These are phyloP conservation scores for Apium graveolens DNA, from an alignment of 129 eudicot genomes.

Conservation along the genomic window DNA sequence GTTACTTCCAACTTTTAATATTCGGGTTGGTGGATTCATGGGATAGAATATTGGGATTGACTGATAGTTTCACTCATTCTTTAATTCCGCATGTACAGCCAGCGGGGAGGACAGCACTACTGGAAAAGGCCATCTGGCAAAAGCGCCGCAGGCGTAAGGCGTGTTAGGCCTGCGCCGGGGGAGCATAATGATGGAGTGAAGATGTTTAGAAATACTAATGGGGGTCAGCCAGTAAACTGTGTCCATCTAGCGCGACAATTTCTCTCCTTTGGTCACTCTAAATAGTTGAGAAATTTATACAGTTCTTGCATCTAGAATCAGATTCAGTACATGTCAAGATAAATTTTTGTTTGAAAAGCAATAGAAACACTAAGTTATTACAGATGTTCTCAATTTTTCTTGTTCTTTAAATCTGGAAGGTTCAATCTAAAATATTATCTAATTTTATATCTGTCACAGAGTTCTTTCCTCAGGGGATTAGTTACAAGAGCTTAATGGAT, in stretches of 20 bases:
- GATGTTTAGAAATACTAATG: not conserved
- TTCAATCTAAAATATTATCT: not conserved
- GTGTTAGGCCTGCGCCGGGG: no score
- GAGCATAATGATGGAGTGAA: no score
- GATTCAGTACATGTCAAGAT: not conserved
- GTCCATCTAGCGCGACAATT: not conserved
- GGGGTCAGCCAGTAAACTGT: not conserved
- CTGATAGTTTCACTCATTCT: not conserved
- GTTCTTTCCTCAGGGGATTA: slow-evolving; percentile 3
- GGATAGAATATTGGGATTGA: not conserved
- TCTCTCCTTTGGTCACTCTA: not conserved
- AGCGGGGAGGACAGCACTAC: no score
- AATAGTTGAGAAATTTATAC: not conserved
- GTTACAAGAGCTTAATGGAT: slow-evolving; percentile 27
- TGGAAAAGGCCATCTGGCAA: no score
- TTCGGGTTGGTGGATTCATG: not conserved
- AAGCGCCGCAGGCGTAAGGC: no score
- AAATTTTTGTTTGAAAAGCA: not conserved
- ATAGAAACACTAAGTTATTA: not conserved
- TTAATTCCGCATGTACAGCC: no score
- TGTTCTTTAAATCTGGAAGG: not conserved
- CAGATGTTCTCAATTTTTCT: not conserved
- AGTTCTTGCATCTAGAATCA: not conserved
- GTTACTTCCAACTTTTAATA: not conserved
- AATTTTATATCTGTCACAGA: slow-evolving; percentile 21